Percentiles rank a stretch among this genome's conserved stretches.
Evolutionary conservation across 345 rosid species (phyloP).

Genomic region (Syzygium jambos): DNA sequence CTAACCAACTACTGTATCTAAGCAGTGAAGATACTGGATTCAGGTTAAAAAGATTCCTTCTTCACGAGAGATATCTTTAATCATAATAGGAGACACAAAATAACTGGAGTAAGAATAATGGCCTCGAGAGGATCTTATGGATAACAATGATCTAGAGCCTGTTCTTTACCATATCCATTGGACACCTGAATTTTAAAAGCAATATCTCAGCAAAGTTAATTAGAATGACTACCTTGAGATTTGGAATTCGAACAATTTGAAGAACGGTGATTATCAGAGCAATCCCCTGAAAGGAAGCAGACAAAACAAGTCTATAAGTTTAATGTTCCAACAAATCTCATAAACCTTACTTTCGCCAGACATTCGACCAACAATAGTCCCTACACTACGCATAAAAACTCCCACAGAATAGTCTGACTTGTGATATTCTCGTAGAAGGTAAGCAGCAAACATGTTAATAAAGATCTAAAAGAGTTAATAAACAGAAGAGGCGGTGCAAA

Average conservation of each 20-base stretch:
- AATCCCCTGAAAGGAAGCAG: conserved; percentile 59
- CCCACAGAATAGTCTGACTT: background rate
- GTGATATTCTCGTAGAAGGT: background rate
- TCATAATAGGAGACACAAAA: background rate
- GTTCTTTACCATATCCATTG: background rate
- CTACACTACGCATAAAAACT: background rate
- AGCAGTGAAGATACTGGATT: background rate
- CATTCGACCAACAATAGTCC: background rate
- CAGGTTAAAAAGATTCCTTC: background rate
- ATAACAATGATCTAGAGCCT: background rate
- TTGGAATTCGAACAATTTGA: conserved; percentile 93
- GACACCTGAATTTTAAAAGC: background rate
- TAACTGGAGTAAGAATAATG: background rate
- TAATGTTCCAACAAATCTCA: background rate
- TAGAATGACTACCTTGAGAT: conserved; percentile 65
- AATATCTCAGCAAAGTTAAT: background rate
- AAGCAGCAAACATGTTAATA: background rate
- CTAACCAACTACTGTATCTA: background rate
- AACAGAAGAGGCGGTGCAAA: background rate
- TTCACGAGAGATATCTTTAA: background rate
- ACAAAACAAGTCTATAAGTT: background rate
- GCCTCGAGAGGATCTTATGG: background rate
- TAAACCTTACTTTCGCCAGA: background rate
- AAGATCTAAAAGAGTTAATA: background rate
- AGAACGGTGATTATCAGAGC: conserved; percentile 89